A percentile compares a stretch with the other conserved stretches of the same genome.
These are phyloP conservation scores for Calonectria leucothoes DNA, from an alignment of 2,329 filamentous ascomycete species.

Conservation along the genomic window DNA sequence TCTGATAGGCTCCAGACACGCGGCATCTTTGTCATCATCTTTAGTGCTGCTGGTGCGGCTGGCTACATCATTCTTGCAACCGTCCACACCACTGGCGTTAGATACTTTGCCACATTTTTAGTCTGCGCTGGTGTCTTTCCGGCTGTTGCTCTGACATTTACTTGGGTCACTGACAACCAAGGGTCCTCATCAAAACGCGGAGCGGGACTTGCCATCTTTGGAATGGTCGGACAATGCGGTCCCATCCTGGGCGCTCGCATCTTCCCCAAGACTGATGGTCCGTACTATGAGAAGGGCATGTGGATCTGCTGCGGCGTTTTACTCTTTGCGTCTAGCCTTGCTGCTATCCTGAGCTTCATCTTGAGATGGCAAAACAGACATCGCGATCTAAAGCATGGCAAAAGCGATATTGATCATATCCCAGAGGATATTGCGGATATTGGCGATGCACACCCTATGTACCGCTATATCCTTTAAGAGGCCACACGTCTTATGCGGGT, in stretches of 20 bases:
- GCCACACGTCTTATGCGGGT: neutral
- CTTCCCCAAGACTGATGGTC: slow-evolving; percentile 15
- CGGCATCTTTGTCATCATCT: slow-evolving; percentile 66
- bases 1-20: slow-evolving; percentile 76
- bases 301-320: slow-evolving; percentile 1
- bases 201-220: slow-evolving; percentile 63
- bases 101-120: slow-evolving; percentile 61
- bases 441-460: neutral
- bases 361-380: neutral
- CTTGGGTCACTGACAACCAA: slow-evolving; percentile 79
- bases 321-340: neutral
- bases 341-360: neutral
- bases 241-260: slow-evolving; percentile 24
- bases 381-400: neutral
- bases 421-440: neutral
- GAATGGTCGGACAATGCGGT: slow-evolving; percentile 33
- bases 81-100: slow-evolving; percentile 54
- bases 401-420: neutral
- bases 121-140: slow-evolving; percentile 66
- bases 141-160: slow-evolving; percentile 74
- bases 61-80: slow-evolving; percentile 76
- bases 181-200: slow-evolving; percentile 74
- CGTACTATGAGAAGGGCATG: slow-evolving; percentile 10
- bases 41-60: slow-evolving; percentile 67
- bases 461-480: neutral